Evolutionary conservation across 345 rosid species (phyloP), one percentile per base, ranked within the genome.

Genomic region (Brassica nigra): DNA sequence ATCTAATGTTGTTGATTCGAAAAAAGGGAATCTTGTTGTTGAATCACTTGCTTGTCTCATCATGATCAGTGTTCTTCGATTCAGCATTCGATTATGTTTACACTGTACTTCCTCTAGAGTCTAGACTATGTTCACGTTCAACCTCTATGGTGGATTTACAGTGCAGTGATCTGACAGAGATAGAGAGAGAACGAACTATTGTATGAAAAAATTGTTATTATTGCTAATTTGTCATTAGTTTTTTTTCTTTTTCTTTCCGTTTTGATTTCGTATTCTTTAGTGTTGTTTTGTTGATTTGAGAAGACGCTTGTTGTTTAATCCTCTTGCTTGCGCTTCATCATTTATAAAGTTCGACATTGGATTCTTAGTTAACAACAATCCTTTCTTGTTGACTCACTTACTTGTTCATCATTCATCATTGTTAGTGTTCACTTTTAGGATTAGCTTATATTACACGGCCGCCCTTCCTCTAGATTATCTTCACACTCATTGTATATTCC

Each of bases 341-440:
- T 23, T 23, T 23, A 23, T 23, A 23, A 23, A 1, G 27, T 23
- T 23, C 27, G 27, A 23, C 27, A 23, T 23, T 23, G 27, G 1
- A 23, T 23, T 23, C 27, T 23, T 23, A 23, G 27, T 23, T 1
- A 23, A 23, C 27, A 23, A 23, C 27, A 23, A 23, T 23, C 27
- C 27, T 23, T 23, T 23, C 58, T 68, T 58, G 16, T 34, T 63
- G 65, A 0, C 0, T 63, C 47, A 74, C 14, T 15, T 47, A 3
- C 20, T 47, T 75, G 47, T 61, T 76, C 62, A 16, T 16, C 34
- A 11, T 61, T 76, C 62, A 16, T 16, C 34, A 11, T 76, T 6
- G 11, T 36, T 5, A 65, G 0, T 37, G 7, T 52, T 75, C 16
- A 8, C 1, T 65, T 34, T 66, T 5, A 4, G 11, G 10, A 34